Conservation (phyloP, 2,329 filamentous ascomycete genomes). For the Cladosporium halotolerans region DNA sequence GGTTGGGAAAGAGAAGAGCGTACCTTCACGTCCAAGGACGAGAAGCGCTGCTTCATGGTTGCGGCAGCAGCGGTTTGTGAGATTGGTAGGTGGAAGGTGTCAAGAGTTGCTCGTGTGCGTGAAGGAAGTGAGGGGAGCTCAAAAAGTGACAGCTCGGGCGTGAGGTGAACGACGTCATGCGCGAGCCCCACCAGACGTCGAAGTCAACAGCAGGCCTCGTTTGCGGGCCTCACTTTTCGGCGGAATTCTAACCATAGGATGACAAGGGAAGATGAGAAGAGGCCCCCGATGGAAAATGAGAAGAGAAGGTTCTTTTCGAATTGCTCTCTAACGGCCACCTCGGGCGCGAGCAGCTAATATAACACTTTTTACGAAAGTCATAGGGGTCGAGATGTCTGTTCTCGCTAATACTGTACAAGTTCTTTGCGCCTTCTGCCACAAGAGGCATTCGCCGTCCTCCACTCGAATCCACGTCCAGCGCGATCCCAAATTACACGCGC, state of each 20-base stretch:
- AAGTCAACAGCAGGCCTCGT: not conserved
- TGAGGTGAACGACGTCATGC: conserved; percentile 3
- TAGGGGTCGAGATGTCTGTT: conserved; percentile 1
- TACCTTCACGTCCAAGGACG: conserved; percentile 71
- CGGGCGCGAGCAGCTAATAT: conserved; percentile 9
- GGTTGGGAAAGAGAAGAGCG: not conserved
- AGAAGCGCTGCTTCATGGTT: conserved; percentile 71
- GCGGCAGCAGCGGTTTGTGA: not conserved
- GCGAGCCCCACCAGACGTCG: not conserved
- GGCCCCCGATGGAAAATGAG: not conserved
- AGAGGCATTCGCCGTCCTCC: not conserved
- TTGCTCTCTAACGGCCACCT: conserved; percentile 1
- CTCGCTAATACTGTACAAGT: conserved; percentile 11
- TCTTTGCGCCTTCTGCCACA: not conserved
- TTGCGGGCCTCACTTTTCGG: too few species aligned
- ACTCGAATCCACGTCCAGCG: too few species aligned
- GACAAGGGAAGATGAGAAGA: not conserved
- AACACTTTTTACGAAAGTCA: conserved; percentile 8
- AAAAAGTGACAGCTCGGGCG: not conserved
- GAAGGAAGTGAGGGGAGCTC: not conserved
- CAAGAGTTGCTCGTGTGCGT: not conserved
- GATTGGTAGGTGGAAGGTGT: not conserved
- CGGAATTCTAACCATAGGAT: not conserved
- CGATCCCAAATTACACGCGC: not conserved
- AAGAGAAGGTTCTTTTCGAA: not conserved